phyloP scores from a whole-genome alignment of 495 filamentous ascomycete genomes.

The Aspergillus affinis region DNA sequence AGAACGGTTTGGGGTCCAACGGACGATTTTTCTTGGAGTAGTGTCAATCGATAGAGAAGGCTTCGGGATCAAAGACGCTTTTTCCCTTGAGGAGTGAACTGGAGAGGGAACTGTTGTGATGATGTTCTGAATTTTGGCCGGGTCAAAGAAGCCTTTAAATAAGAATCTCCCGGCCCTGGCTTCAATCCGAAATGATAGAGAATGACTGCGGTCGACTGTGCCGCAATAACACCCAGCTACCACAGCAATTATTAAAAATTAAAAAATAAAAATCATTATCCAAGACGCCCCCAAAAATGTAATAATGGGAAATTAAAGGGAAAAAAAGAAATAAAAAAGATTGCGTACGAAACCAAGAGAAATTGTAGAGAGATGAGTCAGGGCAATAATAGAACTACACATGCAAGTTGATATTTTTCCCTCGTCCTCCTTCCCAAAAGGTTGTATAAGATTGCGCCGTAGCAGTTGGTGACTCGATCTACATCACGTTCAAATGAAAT shows the following conservation, averaged over 20 bases:
- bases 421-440: slow-evolving; percentile 12
- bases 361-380: slow-evolving; percentile 17
- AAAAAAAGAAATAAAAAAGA: slow-evolving; percentile 14
- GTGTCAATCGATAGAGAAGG: slow-evolving; percentile 1
- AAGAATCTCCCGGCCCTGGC: slow-evolving; percentile 15
- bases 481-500: slow-evolving; percentile 20
- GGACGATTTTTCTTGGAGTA: neutral
- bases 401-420: slow-evolving; percentile 18
- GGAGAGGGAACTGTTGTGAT: slow-evolving; percentile 17
- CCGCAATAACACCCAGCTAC: slow-evolving; percentile 23
- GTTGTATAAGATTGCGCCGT: slow-evolving; percentile 11
- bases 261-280: slow-evolving; percentile 10
- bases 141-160: slow-evolving; percentile 27
- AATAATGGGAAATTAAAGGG: slow-evolving; percentile 9
- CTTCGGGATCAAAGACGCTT: neutral
- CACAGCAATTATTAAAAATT: slow-evolving; percentile 10
- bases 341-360: slow-evolving; percentile 11
- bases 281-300: slow-evolving; percentile 10
- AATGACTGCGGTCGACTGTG: slow-evolving; percentile 24
- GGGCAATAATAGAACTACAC: slow-evolving; percentile 18
- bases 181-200: slow-evolving; percentile 17
- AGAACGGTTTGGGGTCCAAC: neutral
- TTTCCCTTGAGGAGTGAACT: slow-evolving; percentile 2
- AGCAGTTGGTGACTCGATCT: slow-evolving; percentile 28
- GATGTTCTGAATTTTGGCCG: slow-evolving; percentile 18